These are phyloP conservation scores for Singerocomus inundabilis DNA, from an alignment of 1,284 basidiomycete genomes.

Conservation along the genomic window DNA sequence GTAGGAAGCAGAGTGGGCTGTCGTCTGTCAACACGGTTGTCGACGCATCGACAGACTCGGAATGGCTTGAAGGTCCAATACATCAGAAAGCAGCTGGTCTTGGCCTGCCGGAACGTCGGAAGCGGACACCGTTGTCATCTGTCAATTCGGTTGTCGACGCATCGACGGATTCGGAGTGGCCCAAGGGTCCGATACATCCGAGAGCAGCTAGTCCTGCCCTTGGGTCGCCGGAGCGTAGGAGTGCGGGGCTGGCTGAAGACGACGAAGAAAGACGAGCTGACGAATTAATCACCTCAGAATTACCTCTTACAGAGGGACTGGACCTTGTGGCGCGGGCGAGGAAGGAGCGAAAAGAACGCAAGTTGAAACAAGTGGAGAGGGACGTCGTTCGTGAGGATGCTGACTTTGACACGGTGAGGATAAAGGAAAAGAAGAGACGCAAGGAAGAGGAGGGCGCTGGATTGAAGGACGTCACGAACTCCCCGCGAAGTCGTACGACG, in stretches of 20 bases:
- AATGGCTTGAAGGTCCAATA: slow-evolving; percentile 32
- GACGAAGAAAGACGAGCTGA: slow-evolving; percentile 48
- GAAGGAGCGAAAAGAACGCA: slow-evolving; percentile 43
- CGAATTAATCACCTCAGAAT: slow-evolving; percentile 19
- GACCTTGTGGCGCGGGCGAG: slow-evolving; percentile 29
- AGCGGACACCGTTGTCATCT: too few relatives aligned
- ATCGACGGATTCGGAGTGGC: slow-evolving; percentile 24
- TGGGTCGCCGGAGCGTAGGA: slow-evolving; percentile 58
- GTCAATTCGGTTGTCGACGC: slow-evolving; percentile 6
- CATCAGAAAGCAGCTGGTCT: slow-evolving; percentile 58
- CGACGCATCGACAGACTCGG: slow-evolving; percentile 24
- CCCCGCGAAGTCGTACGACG: slow-evolving; percentile 38
- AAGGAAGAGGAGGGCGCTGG: slow-evolving; percentile 39
- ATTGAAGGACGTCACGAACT: slow-evolving; percentile 67
- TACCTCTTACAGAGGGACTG: slow-evolving; percentile 15
- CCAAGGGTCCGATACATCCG: slow-evolving; percentile 39
- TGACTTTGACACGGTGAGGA: slow-evolving; percentile 29
- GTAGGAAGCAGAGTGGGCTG: slow-evolving; percentile 67
- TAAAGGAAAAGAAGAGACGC: slow-evolving; percentile 42
- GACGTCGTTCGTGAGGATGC: slow-evolving; percentile 30
- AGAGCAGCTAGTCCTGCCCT: slow-evolving; percentile 63
- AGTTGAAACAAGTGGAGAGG: slow-evolving; percentile 36
- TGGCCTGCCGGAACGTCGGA: slow-evolving; percentile 55
- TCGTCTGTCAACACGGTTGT: slow-evolving; percentile 39
- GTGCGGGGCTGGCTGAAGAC: slow-evolving; percentile 55